Conservation (phyloP, 768 basidiomycete species). For the Coprinopsis strossmayeri region DNA sequence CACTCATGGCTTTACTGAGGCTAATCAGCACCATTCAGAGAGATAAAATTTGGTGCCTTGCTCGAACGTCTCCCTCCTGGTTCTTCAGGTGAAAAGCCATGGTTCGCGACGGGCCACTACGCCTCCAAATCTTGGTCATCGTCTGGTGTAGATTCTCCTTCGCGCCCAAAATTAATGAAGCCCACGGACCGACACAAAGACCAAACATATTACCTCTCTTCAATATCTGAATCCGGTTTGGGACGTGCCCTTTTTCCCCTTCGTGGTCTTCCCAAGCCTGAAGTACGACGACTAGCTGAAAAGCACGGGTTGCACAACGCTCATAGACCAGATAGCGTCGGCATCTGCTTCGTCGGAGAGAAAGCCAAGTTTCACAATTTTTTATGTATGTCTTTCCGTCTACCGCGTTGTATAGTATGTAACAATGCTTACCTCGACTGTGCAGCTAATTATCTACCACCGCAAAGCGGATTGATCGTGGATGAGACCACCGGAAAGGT, state of each 20-base stretch:
- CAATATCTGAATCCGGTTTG: conserved; percentile 62
- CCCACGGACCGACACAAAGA: conserved; percentile 66
- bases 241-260: conserved; percentile 76
- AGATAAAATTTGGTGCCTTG: conserved; percentile 88
- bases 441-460: conserved; percentile 72
- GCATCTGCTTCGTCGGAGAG: conserved; percentile 91
- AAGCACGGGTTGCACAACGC: conserved; percentile 64
- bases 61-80: conserved; percentile 48
- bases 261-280: conserved; percentile 53
- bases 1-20: not conserved
- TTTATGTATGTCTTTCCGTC: conserved; percentile 41
- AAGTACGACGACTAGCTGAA: conserved; percentile 68
- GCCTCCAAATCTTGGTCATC: conserved; percentile 64
- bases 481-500: conserved; percentile 46
- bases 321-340: conserved; percentile 80
- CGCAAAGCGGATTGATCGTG: conserved; percentile 65
- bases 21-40: conserved; percentile 35
- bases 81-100: conserved; percentile 31
- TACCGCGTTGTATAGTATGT: not conserved
- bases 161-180: conserved; percentile 48
- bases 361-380: conserved; percentile 67
- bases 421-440: not conserved
- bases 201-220: conserved; percentile 88
- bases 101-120: conserved; percentile 87
- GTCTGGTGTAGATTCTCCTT: not conserved